Percentiles rank a stretch among this genome's conserved stretches.
phyloP scores from a whole-genome alignment of 1,139 yeast species.

The Debaryomyces robertsiae region DNA sequence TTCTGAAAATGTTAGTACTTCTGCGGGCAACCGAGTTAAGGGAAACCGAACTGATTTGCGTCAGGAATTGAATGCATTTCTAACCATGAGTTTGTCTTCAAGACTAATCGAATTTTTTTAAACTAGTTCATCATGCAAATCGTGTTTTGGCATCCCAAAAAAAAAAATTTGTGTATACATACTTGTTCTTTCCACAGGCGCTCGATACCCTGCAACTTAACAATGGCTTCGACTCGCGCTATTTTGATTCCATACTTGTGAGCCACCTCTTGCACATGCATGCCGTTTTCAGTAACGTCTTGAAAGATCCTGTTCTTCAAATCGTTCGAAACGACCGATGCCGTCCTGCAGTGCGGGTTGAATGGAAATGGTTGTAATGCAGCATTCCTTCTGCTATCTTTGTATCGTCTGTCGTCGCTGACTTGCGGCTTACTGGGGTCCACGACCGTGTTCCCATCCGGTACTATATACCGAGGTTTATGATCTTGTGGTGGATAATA shows the following conservation, averaged over 20 bases:
- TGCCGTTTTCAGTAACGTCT: constrained; percentile 55
- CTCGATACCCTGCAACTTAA: constrained; percentile 68
- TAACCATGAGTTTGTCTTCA: constrained; percentile 72
- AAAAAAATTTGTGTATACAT: constrained; percentile 47
- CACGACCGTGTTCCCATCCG: constrained; percentile 49
- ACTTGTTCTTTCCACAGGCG: constrained; percentile 60
- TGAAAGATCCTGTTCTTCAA: constrained; percentile 61
- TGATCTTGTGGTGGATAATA: constrained; percentile 73
- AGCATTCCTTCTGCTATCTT: constrained; percentile 30
- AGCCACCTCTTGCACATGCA: constrained; percentile 73
- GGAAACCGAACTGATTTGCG: neutral
- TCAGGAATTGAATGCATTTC: constrained; percentile 24
- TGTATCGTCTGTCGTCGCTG: constrained; percentile 18
- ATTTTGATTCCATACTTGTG: constrained; percentile 78
- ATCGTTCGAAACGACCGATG: constrained; percentile 56
- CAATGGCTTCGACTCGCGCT: constrained; percentile 84
- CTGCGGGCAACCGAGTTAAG: neutral
- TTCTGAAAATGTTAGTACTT: constrained; percentile 45
- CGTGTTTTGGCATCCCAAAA: neutral
- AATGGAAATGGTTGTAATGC: constrained; percentile 76
- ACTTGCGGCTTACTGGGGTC: constrained; percentile 14
- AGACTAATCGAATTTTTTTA: constrained; percentile 71
- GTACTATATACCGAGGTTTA: constrained; percentile 72
- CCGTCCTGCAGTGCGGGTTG: constrained; percentile 71
- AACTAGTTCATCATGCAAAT: constrained; percentile 47